Evolutionary conservation across 139 green algal genomes (phyloP).

Genomic region (Coelastrella sp.): DNA sequence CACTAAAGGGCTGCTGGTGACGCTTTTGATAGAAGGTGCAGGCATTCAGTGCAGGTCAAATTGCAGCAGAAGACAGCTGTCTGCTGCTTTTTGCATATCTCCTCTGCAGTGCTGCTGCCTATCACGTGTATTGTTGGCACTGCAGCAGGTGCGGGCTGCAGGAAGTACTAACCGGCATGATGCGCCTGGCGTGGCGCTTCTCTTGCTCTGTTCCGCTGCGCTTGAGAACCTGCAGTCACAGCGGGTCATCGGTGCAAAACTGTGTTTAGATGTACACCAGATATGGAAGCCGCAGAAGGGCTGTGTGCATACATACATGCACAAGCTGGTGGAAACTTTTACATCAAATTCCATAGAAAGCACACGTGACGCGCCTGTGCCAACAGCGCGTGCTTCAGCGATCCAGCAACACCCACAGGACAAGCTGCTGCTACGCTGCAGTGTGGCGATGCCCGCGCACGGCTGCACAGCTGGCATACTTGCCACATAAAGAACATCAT

Average conservation of each 20-base stretch:
- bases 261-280: too few species aligned
- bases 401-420: background rate
- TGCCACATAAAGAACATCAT: too few species aligned
- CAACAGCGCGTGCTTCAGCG: too few species aligned
- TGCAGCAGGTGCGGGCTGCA: background rate
- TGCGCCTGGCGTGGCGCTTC: constrained; percentile 30
- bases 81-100: background rate
- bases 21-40: too few species aligned
- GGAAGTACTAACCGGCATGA: constrained; percentile 22
- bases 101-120: too few species aligned
- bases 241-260: background rate
- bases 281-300: too few species aligned
- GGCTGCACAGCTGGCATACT: too few species aligned
- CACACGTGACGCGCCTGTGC: too few species aligned
- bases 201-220: constrained; percentile 47
- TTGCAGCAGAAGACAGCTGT: background rate
- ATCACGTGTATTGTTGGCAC: background rate
- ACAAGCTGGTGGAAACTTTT: too few species aligned
- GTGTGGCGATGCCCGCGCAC: background rate
- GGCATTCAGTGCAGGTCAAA: background rate
- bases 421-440: background rate
- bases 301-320: too few species aligned
- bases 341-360: too few species aligned
- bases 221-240: constrained; percentile 22
- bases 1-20: too few species aligned